These are phyloP conservation scores for Raphanus raphanistrum DNA, from an alignment of 345 rosid genomes.

Conservation along the genomic window DNA sequence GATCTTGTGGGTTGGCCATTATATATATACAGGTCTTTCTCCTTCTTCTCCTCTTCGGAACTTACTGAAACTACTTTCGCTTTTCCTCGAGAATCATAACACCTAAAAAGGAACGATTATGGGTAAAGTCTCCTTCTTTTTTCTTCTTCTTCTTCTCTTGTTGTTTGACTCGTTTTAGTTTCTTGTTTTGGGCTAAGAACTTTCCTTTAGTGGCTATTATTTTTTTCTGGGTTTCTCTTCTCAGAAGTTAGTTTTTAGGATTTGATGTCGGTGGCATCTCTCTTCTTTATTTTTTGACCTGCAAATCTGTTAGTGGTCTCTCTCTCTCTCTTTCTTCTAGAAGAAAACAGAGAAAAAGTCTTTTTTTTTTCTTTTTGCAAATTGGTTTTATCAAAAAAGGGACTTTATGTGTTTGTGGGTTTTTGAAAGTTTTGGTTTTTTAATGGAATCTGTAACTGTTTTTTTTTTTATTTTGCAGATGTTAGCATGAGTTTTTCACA, in stretches of 20 bases:
- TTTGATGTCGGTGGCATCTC: slow-evolving; percentile 19
- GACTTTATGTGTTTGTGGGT: not conserved
- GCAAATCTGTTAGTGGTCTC: slow-evolving; percentile 16
- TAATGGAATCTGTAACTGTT: slow-evolving; percentile 5
- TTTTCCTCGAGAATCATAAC: slow-evolving; percentile 19
- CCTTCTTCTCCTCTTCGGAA: slow-evolving; percentile 17
- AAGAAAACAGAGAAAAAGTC: slow-evolving; percentile 4
- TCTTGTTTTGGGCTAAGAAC: slow-evolving; percentile 1
- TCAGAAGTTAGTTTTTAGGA: slow-evolving; percentile 19
- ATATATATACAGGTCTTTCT: slow-evolving; percentile 40
- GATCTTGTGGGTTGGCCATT: slow-evolving; percentile 39
- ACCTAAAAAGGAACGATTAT: slow-evolving; percentile 20
- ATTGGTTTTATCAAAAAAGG: slow-evolving; percentile 1
- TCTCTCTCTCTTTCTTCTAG: slow-evolving; percentile 1
- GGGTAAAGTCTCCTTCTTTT: slow-evolving; percentile 48
- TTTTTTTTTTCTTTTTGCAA: not conserved
- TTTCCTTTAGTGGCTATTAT: slow-evolving; percentile 6
- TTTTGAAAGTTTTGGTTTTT: slow-evolving; percentile 17
- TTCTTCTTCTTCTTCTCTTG: slow-evolving; percentile 4
- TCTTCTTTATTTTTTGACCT: not conserved
- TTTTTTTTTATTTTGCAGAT: slow-evolving; percentile 45
- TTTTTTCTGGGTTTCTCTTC: slow-evolving; percentile 9
- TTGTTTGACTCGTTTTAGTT: slow-evolving; percentile 28
- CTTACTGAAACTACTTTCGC: slow-evolving; percentile 1
- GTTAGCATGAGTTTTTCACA: slow-evolving; percentile 65